Evolutionary conservation across 306 rosid species (phyloP), one percentile per base, ranked within the genome.

Genomic region (Echinosophora koreensis): DNA sequence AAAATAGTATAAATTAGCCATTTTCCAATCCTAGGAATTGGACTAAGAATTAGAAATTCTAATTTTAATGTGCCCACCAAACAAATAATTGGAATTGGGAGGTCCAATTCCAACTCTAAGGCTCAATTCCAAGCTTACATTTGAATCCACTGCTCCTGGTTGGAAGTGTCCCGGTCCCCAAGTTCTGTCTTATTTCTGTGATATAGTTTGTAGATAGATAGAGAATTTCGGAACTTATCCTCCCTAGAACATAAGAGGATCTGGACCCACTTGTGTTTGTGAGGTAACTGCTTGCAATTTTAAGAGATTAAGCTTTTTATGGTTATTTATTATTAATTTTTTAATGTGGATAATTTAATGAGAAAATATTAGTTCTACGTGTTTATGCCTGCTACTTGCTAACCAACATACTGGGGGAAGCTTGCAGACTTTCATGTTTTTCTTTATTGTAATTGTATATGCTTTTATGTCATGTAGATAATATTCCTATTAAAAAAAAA

Each of bases 381-480:
- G 17, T 66, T 13, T n/a, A 18, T 11, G 66, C 68, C 22, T 49
- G 49, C 71, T 64, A 18, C 55, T 50, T 59, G 51, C 37, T 42
- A 41, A 15, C 34, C n/a, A 2, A 47, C 35, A 14, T 41, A 17
- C 68, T 13, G 46, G 13, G 14, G 50, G 46, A 80, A 35, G 44
- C 69, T 34, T 55, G 34, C 66, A 60, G 69, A 67, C 39, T 57
- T 37, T 6, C 58, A 12, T 60, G 11, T 47, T 71, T 63, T 27
- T 65, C 44, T 50, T 41, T 16, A 37, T 66, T 81, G 4, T 83
- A 35, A 54, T 77, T 69, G 5, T 76, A 54, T 41, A 27, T 50
- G 54, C 17, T 62, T 54, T 32, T 38, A 22, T 38, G 46, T 57
- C 18, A 4, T 68, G 15, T 54, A n/a, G 59, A 14, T 52, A 39